Evolutionary conservation across 768 basidiomycete species (phyloP).

Genomic region (Gloeostereum incarnatum): DNA sequence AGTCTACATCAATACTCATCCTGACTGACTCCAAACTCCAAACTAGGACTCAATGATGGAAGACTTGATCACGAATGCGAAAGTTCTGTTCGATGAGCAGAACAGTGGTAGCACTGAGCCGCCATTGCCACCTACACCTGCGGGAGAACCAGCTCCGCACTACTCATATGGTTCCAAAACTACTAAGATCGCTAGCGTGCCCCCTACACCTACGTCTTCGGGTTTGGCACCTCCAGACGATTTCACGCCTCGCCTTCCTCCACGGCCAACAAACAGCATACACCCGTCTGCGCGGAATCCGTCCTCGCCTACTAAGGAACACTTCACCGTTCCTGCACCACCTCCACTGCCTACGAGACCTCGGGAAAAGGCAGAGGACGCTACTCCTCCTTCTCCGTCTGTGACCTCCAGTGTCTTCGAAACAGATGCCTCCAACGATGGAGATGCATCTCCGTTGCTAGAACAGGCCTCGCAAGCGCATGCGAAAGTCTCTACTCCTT

Average conservation of each 20-base stretch:
- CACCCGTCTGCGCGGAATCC: constrained; percentile 64
- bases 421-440: constrained; percentile 13
- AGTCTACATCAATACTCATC: neutral
- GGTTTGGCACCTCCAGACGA: constrained; percentile 38
- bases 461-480: no score
- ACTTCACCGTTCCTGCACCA: constrained; percentile 17
- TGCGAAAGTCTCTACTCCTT: no score
- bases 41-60: constrained; percentile 57
- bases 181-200: constrained; percentile 54
- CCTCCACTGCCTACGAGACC: constrained; percentile 15
- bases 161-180: constrained; percentile 64
- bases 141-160: constrained; percentile 48
- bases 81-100: constrained; percentile 57
- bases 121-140: constrained; percentile 65
- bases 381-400: constrained; percentile 15
- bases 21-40: constrained; percentile 1
- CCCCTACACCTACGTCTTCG: constrained; percentile 17
- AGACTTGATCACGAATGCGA: constrained; percentile 68
- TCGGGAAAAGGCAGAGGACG: constrained; percentile 16
- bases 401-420: constrained; percentile 15
- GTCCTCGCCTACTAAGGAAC: constrained; percentile 36
- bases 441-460: no score
- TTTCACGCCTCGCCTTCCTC: constrained; percentile 64
- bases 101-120: constrained; percentile 40
- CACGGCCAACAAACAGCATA: constrained; percentile 63